These are phyloP conservation scores for Crepidotus variabilis DNA, from an alignment of 768 basidiomycete genomes.

Conservation along the genomic window DNA sequence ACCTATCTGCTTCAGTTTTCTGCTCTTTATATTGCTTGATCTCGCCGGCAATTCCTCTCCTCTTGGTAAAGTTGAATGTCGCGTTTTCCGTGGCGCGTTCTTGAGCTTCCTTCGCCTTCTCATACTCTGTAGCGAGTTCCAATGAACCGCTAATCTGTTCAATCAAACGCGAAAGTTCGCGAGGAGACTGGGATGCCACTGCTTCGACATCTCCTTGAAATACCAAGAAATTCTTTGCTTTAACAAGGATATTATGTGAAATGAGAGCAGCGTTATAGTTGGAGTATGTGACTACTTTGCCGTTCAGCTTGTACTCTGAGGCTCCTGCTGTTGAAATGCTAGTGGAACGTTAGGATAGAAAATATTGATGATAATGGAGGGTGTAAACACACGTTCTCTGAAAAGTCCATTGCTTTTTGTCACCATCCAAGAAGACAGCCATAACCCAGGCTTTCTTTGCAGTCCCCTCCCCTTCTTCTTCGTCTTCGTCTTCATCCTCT, in stretches of 20 bases:
- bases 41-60: conserved; percentile 90
- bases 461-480: conserved; percentile 66
- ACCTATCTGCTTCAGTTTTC: conserved; percentile 87
- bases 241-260: conserved; percentile 92
- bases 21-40: conserved; percentile 98
- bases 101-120: conserved; percentile 81
- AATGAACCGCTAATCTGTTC: conserved; percentile 96
- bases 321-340: conserved; percentile 87
- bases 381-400: conserved; percentile 83
- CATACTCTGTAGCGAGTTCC: conserved; percentile 86
- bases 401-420: conserved; percentile 84
- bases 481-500: conserved; percentile 44
- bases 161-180: conserved; percentile 84
- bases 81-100: conserved; percentile 92
- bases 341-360: conserved; percentile 3
- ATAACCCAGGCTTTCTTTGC: conserved; percentile 96
- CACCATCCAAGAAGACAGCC: conserved; percentile 79
- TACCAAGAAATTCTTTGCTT: conserved; percentile 98
- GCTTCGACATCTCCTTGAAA: conserved; percentile 99
- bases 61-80: conserved; percentile 91
- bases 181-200: conserved; percentile 91
- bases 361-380: conserved; percentile 2
- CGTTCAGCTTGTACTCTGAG: conserved; percentile 90
- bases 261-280: conserved; percentile 87
- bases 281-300: conserved; percentile 75